A percentile compares a stretch with the other conserved stretches of the same genome.
phyloP scores from a whole-genome alignment of 495 filamentous ascomycete species.

The Aspergillus diversus region DNA sequence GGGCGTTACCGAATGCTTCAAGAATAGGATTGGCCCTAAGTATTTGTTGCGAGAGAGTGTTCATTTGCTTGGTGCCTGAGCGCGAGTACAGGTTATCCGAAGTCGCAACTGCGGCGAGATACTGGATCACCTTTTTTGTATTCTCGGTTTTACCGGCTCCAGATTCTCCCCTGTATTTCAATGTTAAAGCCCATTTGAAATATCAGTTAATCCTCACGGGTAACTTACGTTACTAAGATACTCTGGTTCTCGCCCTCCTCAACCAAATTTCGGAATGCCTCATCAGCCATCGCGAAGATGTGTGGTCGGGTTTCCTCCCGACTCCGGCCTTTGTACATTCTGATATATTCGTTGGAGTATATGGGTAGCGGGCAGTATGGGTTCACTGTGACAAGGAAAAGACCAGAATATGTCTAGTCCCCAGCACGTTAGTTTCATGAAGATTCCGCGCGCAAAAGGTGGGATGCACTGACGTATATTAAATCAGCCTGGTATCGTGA shows the following conservation, averaged over 20 bases:
- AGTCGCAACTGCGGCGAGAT: constrained; percentile 90
- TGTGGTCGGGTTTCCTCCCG: constrained; percentile 95
- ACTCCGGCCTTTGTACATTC: constrained; percentile 90
- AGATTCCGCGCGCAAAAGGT: background rate
- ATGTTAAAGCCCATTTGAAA: constrained; percentile 13
- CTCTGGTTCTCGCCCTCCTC: constrained; percentile 96
- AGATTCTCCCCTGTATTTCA: constrained; percentile 74
- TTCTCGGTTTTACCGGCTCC: constrained; percentile 99
- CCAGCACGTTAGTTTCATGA: constrained; percentile 12
- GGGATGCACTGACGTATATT: constrained; percentile 72
- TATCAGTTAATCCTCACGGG: background rate
- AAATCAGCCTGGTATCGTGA: constrained; percentile 92
- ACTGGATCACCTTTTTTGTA: constrained; percentile 99
- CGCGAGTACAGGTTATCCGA: constrained; percentile 73
- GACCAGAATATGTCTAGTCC: constrained; percentile 84
- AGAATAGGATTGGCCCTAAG: constrained; percentile 96
- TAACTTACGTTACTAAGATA: constrained; percentile 83
- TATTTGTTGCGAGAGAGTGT: constrained; percentile 95
- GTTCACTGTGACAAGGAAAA: constrained; percentile 97
- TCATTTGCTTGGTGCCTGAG: constrained; percentile 65
- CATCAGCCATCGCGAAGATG: constrained; percentile 98
- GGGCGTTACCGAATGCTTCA: constrained; percentile 97
- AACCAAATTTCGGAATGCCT: constrained; percentile 93
- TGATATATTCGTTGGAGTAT: constrained; percentile 94
- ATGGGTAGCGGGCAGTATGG: constrained; percentile 95